phyloP scores from a whole-genome alignment of 306 rosid genomes.

The Coriaria nepalensis region DNA sequence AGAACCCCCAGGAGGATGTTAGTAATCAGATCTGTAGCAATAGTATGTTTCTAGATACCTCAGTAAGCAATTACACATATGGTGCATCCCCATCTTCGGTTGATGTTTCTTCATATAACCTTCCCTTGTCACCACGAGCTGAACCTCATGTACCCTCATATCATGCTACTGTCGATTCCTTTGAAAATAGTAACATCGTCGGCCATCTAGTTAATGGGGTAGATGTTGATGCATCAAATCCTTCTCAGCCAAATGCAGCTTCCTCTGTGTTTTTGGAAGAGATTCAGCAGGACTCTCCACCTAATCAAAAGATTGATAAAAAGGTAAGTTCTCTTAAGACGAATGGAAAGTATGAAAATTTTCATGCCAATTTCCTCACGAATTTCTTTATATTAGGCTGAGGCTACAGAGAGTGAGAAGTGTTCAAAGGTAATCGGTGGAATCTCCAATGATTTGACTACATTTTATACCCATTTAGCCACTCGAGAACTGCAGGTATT shows the following conservation, averaged over 20 bases:
- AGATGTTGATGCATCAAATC: not conserved
- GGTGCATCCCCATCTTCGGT: constrained; percentile 9
- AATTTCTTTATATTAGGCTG: constrained; percentile 11
- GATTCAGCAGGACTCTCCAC: constrained; percentile 8
- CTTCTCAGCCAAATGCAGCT: constrained; percentile 6
- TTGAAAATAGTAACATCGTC: constrained; percentile 1
- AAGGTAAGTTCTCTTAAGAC: no score
- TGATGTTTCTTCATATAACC: constrained; percentile 8
- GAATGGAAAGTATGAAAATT: no score
- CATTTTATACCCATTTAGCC: constrained; percentile 12
- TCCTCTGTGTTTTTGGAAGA: no score
- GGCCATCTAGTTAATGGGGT: not conserved
- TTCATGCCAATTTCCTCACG: no score
- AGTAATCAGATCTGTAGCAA: constrained; percentile 3
- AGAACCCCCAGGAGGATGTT: not conserved
- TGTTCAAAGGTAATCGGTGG: constrained; percentile 12
- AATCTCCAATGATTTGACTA: constrained; percentile 2
- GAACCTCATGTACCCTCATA: constrained; percentile 9
- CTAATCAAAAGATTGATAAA: constrained; percentile 8
- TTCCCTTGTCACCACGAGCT: constrained; percentile 15
- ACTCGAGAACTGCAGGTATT: constrained; percentile 26
- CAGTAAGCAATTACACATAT: not conserved
- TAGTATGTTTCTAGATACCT: not conserved
- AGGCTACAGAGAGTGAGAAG: constrained; percentile 2
- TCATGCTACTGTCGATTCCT: constrained; percentile 9